Percentiles rank a stretch among this genome's conserved stretches.
phyloP scores from a whole-genome alignment of 1,284 basidiomycete genomes.

The Leccinum solheimii region DNA sequence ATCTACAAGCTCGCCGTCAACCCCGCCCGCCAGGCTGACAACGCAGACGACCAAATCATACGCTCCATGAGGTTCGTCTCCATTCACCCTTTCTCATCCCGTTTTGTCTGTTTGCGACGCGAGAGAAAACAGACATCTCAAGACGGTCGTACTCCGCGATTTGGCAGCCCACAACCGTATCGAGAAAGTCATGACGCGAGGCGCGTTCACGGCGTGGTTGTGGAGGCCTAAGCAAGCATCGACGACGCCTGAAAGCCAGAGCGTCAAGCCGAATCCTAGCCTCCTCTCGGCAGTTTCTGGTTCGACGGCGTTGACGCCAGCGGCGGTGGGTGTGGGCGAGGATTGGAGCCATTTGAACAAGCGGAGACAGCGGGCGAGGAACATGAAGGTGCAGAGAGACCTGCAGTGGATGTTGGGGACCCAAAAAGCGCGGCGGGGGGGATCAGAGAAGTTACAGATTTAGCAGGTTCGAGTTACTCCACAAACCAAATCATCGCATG shows the following conservation, averaged over 20 bases:
- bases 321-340: constrained; percentile 51
- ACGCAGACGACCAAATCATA: constrained; percentile 44
- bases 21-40: constrained; percentile 6
- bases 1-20: constrained; percentile 28
- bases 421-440: constrained; percentile 19
- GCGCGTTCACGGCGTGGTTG: constrained; percentile 37
- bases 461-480: background rate
- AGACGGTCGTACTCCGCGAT: constrained; percentile 50
- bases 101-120: background rate
- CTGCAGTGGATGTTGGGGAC: constrained; percentile 32
- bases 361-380: constrained; percentile 46
- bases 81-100: background rate
- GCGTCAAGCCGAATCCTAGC: background rate
- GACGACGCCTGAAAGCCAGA: background rate
- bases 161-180: constrained; percentile 46
- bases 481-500: no score
- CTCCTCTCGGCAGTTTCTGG: background rate
- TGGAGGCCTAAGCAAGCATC: constrained; percentile 37
- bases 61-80: constrained; percentile 50
- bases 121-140: constrained; percentile 52
- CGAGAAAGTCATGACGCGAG: constrained; percentile 43
- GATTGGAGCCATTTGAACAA: constrained; percentile 60
- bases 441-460: background rate
- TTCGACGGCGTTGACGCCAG: constrained; percentile 23
- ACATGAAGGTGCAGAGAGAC: constrained; percentile 39